Evolutionary conservation across 73 alveolate species (phyloP).

Genomic region (Paramecium biaurelia): DNA sequence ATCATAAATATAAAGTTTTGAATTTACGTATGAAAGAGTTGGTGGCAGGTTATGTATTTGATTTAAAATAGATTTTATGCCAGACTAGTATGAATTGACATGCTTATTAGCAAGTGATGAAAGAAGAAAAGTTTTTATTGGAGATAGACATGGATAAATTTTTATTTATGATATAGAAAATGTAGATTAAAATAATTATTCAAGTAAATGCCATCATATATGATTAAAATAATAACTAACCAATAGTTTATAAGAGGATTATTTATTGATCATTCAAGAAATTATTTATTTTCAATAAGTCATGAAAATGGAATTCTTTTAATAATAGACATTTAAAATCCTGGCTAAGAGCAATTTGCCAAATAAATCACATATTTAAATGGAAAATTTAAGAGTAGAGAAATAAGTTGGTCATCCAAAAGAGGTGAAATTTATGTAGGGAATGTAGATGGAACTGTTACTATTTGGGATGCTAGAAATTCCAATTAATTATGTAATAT

Average conservation of each 20-base stretch:
- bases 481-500: slow-evolving; percentile 32
- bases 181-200: neutral
- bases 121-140: slow-evolving; percentile 43
- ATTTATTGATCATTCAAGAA: slow-evolving; percentile 27
- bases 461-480: slow-evolving; percentile 63
- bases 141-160: slow-evolving; percentile 48
- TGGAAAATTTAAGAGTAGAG: slow-evolving; percentile 55
- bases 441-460: slow-evolving; percentile 59
- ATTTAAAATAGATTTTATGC: slow-evolving; percentile 42
- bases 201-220: slow-evolving; percentile 47
- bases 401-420: slow-evolving; percentile 45
- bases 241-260: slow-evolving; percentile 56
- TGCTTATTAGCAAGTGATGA: slow-evolving; percentile 36
- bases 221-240: slow-evolving; percentile 61
- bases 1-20: neutral
- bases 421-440: slow-evolving; percentile 63
- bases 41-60: neutral
- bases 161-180: slow-evolving; percentile 17
- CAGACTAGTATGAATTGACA: slow-evolving; percentile 54
- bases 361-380: slow-evolving; percentile 5
- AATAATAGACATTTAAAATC: slow-evolving; percentile 46
- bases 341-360: slow-evolving; percentile 60
- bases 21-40: slow-evolving; percentile 34
- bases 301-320: slow-evolving; percentile 47
- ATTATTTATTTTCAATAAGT: slow-evolving; percentile 43